A percentile compares a stretch with the other conserved stretches of the same genome.
phyloP scores from a whole-genome alignment of 306 rosid genomes.

The Notholithocarpus densiflorus region DNA sequence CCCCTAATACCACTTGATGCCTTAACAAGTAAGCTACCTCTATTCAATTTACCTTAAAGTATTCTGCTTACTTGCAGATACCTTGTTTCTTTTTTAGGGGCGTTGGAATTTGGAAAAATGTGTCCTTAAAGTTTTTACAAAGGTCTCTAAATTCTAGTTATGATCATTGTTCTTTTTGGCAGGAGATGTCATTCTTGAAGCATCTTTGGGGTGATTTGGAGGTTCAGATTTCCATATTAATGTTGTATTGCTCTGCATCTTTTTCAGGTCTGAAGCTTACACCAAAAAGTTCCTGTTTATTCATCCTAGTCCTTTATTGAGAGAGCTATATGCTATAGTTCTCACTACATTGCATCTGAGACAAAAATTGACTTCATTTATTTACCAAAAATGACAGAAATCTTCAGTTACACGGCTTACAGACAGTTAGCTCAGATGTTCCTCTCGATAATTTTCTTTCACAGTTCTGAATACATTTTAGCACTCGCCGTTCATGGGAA shows the following conservation, averaged over 20 bases:
- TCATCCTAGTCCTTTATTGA: background rate
- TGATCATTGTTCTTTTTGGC: conserved; percentile 4
- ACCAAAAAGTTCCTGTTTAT: background rate
- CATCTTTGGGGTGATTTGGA: conserved; percentile 18
- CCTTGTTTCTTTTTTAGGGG: no score
- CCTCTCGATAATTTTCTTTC: conserved; percentile 59
- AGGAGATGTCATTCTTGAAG: conserved; percentile 21
- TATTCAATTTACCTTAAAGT: no score
- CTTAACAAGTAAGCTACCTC: no score
- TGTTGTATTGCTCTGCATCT: conserved; percentile 13
- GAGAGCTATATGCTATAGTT: background rate
- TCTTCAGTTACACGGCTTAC: conserved; percentile 55
- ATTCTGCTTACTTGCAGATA: no score
- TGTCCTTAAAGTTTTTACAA: no score
- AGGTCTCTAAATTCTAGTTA: no score
- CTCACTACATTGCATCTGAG: background rate
- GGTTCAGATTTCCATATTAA: conserved; percentile 1
- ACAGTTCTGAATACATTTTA: conserved; percentile 68
- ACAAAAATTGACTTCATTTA: background rate
- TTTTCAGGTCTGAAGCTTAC: conserved; percentile 20
- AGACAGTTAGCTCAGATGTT: conserved; percentile 67
- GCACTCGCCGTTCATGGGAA: conserved; percentile 68
- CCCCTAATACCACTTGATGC: no score
- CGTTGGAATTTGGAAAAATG: no score
- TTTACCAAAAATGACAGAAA: conserved; percentile 48